Evolutionary conservation across 148 eudicot genomes (phyloP), one percentile per base, ranked within the genome.

Genomic region (Pouteria glomerata): DNA sequence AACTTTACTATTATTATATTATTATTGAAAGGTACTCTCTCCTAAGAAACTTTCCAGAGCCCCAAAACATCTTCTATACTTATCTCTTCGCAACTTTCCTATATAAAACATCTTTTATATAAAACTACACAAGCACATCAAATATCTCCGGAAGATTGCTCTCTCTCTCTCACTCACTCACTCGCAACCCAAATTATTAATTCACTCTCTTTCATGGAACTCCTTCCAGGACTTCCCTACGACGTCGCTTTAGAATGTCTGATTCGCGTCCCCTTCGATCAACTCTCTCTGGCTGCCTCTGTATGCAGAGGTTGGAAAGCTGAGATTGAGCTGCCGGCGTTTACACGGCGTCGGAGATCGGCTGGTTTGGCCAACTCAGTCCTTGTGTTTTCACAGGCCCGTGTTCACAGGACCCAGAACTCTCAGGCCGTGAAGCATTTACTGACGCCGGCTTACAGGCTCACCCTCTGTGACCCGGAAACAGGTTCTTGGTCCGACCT

Each of bases 201-300:
- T 12, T 33, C 7, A 2, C 31, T 8, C 30, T 12, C 41, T 33
- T 7, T 23, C 52, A 89, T 80, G 97, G 92, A 86, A 58, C 81
- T 84, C 45, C 74, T 92, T 67, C 93, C 93, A 24, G 89, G 91
- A 51, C 85, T 95, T 7, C 88, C 86, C 0, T 66, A 86, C 62
- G 89, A 88, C 50, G 42, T 95, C 69, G 93, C 90, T 31, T 72
- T 83, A 0, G 88, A 86, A 37, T 95, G 97, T 67, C 78, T 91
- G 8, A 76, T 87, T 27, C 82, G 96, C 31, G 60, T 86, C 8
- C 80, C 91, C 0, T 79, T 79, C 72, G 52, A 82, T 1, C 42
- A 69, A 12, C 82, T 95, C 68, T 76, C 96, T 0, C 60, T 87
- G 2, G 84, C 79, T 1, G 37, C 80, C 0, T 71, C 86, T 0